A percentile compares a stretch with the other conserved stretches of the same genome.
phyloP scores from a whole-genome alignment of 768 basidiomycete species.

The Collybiopsis confluens region DNA sequence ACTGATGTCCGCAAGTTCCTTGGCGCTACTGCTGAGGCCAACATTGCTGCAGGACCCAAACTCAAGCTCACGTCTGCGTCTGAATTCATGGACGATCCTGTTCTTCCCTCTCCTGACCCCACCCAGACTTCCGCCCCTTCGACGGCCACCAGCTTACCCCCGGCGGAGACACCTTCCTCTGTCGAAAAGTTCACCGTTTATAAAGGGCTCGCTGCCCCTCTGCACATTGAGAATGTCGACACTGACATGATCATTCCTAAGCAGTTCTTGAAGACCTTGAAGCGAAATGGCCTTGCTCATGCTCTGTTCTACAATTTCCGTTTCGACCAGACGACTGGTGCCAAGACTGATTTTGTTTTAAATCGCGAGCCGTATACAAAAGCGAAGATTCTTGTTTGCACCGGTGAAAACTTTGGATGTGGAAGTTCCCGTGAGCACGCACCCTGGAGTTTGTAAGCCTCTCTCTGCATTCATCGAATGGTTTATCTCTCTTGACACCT shows the following conservation, averaged over 20 bases:
- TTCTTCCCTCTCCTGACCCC: constrained; percentile 51
- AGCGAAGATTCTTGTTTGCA: constrained; percentile 78
- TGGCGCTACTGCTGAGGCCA: constrained; percentile 39
- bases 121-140: constrained; percentile 30
- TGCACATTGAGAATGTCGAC: constrained; percentile 82
- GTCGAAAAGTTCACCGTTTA: constrained; percentile 64
- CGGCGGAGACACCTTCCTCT: constrained; percentile 39
- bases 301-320: constrained; percentile 82
- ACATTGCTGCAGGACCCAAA: constrained; percentile 41
- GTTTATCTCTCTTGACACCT: constrained; percentile 6
- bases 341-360: constrained; percentile 79
- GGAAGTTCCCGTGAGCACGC: constrained; percentile 90
- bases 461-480: not conserved
- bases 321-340: constrained; percentile 72
- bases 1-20: constrained; percentile 81
- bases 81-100: constrained; percentile 75
- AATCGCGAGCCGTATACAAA: constrained; percentile 76
- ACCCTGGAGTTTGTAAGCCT: constrained; percentile 75
- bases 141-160: constrained; percentile 31
- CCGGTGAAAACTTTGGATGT: constrained; percentile 87
- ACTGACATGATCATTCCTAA: constrained; percentile 95
- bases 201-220: constrained; percentile 74
- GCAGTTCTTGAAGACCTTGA: constrained; percentile 89
- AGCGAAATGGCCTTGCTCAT: constrained; percentile 81
- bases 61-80: constrained; percentile 68